A percentile compares a stretch with the other conserved stretches of the same genome.
These are phyloP conservation scores for Agastache rugosa DNA, from an alignment of 257 asterid species.

Conservation along the genomic window DNA sequence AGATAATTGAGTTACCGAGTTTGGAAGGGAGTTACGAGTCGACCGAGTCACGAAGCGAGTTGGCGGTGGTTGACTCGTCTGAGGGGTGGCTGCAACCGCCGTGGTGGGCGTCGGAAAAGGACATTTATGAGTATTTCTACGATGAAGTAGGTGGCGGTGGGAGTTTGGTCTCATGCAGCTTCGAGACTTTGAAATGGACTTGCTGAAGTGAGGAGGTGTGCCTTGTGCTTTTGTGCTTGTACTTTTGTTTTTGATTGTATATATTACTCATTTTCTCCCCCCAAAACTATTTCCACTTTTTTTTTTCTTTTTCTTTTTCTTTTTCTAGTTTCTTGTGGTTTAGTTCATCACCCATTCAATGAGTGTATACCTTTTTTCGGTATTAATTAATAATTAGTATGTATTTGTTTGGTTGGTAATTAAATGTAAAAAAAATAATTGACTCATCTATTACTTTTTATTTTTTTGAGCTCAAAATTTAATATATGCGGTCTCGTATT, in stretches of 20 bases:
- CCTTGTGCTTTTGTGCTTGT: constrained; percentile 47
- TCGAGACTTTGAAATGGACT: constrained; percentile 44
- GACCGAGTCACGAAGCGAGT: constrained; percentile 45
- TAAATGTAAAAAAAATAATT: no score
- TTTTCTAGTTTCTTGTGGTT: constrained; percentile 19
- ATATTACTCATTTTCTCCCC: not conserved
- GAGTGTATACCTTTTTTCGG: not conserved
- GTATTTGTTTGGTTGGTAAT: not conserved
- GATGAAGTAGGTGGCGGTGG: constrained; percentile 49
- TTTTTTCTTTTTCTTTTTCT: not conserved
- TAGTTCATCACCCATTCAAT: constrained; percentile 16
- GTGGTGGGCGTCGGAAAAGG: constrained; percentile 60
- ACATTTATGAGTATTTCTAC: constrained; percentile 47
- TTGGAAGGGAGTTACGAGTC: constrained; percentile 61
- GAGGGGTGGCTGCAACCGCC: constrained; percentile 69
- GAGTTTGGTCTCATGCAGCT: constrained; percentile 46
- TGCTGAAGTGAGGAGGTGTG: constrained; percentile 41
- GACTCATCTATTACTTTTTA: no score
- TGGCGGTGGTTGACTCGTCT: constrained; percentile 59
- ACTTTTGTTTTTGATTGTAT: constrained; percentile 21
- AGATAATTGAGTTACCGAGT: constrained; percentile 84
- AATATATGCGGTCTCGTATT: no score
- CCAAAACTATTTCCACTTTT: not conserved
- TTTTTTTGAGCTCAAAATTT: not conserved
- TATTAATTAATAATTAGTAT: not conserved